A percentile compares a stretch with the other conserved stretches of the same genome.
Evolutionary conservation across 495 filamentous ascomycete genomes (phyloP).

Genomic region (Patellaria atrata): DNA sequence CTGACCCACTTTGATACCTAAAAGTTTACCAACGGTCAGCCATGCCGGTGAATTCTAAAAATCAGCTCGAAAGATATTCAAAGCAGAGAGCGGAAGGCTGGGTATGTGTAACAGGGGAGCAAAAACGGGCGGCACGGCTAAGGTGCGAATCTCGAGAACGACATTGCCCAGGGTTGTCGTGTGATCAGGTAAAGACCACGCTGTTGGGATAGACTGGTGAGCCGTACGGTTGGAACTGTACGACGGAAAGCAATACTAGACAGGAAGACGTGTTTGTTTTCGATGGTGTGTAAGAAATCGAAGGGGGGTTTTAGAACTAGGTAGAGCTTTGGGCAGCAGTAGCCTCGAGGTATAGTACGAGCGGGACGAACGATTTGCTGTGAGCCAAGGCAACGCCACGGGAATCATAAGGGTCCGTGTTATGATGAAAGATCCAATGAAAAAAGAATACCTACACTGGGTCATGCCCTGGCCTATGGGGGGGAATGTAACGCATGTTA

Average conservation of each 20-base stretch:
- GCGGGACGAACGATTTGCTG: conserved; percentile 13
- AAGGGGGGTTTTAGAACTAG: conserved; percentile 13
- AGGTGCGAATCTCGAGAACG: conserved; percentile 18
- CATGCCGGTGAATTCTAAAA: conserved; percentile 9
- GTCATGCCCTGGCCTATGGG: conserved; percentile 19
- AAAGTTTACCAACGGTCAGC: conserved; percentile 16
- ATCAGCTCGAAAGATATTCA: conserved; percentile 11
- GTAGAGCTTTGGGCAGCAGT: conserved; percentile 19
- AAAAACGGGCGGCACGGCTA: conserved; percentile 20
- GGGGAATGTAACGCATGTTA: conserved; percentile 18
- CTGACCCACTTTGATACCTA: conserved; percentile 21
- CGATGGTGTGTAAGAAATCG: too few relatives aligned
- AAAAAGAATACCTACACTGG: conserved; percentile 20
- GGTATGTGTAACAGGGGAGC: conserved; percentile 22
- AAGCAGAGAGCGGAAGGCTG: conserved; percentile 14
- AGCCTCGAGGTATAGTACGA: conserved; percentile 13
- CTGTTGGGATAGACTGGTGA: conserved; percentile 18
- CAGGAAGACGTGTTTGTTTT: conserved; percentile 26
- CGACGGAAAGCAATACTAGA: conserved; percentile 15
- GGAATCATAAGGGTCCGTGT: conserved; percentile 10
- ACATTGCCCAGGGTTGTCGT: conserved; percentile 22
- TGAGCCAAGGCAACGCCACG: conserved; percentile 19
- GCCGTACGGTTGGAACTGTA: conserved; percentile 20
- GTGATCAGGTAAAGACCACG: conserved; percentile 23
- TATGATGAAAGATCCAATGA: conserved; percentile 18